Base-by-base conservation (phyloP, 2,329 filamentous ascomycete species). In the Graphilbum fragrans region DNA sequence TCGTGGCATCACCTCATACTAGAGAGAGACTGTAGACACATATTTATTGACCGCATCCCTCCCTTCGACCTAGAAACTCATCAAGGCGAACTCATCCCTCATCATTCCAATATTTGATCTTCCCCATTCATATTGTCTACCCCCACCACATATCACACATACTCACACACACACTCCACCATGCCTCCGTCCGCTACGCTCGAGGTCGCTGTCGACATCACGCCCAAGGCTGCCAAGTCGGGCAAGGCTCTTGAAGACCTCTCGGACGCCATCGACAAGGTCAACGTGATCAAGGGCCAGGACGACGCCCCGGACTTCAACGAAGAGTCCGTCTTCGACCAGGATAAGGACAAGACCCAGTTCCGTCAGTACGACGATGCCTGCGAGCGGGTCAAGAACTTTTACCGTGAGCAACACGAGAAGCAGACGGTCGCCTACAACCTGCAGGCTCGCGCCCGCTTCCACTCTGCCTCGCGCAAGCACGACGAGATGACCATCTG, bases 391-490 rank as follows among this genome's bases (percentile, higher is more conserved):
- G 86, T 94, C 59, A 87, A 87, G 69, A 74, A 72, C 66, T 93
- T 94, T 64, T 94, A 94, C 72, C 70, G 67, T 45, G 85, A 77
- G 56, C 76, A 80, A 55, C 76, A 80, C 58, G 66, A 67, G 55
- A 78, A 77, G 66, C 82, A 87, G 61, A 87, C 82, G 37, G 77
- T 86, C 0, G 77, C 83, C 10, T 93, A 88, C 72, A 94, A 94
- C 67, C 70, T 93, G 35, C 77, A 79, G 48, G 85, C 83, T 14
- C 83, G 87, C 42, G 77, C 82, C 51, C 65, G 72, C 41, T 85
- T 86, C 65, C 66, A 78, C 59, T 70, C 69, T 49, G 74, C 78
- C 46, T 73, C 73, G 2, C 76, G 82, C 17, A 55, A 53, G 33
- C 64, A 69, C 41, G 77, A 81, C 16, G 72, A 82, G 59, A 86